A percentile compares a stretch with the other conserved stretches of the same genome.
These are phyloP conservation scores for Pyropia yezoensis DNA, from an alignment of 23 red algal genomes.

Conservation along the genomic window DNA sequence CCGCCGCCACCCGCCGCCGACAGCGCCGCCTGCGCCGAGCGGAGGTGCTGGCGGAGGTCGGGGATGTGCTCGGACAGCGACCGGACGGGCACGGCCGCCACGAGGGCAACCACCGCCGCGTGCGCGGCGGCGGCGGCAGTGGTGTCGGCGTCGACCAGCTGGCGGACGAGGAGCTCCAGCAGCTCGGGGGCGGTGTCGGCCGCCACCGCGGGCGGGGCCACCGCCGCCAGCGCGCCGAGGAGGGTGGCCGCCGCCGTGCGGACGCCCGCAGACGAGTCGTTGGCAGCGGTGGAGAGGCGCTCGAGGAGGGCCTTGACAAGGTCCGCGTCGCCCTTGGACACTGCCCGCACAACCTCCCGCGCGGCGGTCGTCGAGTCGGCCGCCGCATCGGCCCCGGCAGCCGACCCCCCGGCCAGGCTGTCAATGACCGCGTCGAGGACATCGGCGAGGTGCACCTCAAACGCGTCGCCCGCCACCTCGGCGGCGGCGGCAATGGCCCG, in stretches of 20 bases:
- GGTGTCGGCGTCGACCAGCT: constrained; percentile 45
- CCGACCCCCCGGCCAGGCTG: constrained; percentile 6
- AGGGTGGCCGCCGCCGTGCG: constrained; percentile 27
- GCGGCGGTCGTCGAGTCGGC: constrained; percentile 6
- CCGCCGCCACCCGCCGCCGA: not conserved
- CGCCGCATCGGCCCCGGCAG: not conserved
- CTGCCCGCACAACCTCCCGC: constrained; percentile 20
- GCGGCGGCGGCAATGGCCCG: constrained; percentile 38
- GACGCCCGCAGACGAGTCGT: constrained; percentile 22
- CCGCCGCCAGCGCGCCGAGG: constrained; percentile 15
- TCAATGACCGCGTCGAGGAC: constrained; percentile 38
- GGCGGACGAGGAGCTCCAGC: constrained; percentile 39
- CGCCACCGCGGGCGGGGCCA: not conserved
- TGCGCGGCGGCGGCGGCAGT: constrained; percentile 14
- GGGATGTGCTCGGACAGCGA: constrained; percentile 14
- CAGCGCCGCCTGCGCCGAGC: constrained; percentile 17
- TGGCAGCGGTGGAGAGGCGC: constrained; percentile 22
- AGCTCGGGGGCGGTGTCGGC: not conserved
- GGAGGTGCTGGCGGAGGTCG: constrained; percentile 41
- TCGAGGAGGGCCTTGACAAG: constrained; percentile 23
- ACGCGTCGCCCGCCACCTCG: constrained; percentile 26
- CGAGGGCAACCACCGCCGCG: constrained; percentile 19
- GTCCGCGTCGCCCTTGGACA: constrained; percentile 13
- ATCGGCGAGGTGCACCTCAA: constrained; percentile 26
- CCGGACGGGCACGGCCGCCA: constrained; percentile 8